Percentiles rank a stretch among this genome's conserved stretches.
Conservation (phyloP, 225 moss, liverwort and hornwort species). For the Polytrichum commune region DNA sequence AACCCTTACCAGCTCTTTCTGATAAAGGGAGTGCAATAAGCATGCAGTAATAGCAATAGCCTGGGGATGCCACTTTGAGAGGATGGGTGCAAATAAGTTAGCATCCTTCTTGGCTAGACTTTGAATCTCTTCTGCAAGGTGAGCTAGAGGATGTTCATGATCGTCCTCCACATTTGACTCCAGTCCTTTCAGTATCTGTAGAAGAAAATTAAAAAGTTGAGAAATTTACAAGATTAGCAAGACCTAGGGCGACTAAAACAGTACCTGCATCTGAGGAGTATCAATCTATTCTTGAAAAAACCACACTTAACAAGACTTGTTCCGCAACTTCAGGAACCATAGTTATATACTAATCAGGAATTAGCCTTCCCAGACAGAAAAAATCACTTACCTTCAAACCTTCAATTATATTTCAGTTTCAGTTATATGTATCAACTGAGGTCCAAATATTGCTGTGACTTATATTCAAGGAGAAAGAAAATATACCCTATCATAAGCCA, state of each 20-base stretch:
- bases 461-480: neutral
- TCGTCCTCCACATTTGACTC: conserved; percentile 57
- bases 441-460: no score
- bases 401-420: no score
- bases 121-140: conserved; percentile 73
- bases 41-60: conserved; percentile 83
- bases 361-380: no score
- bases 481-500: conserved; percentile 79
- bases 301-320: no score
- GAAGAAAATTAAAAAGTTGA: neutral
- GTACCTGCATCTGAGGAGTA: no score
- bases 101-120: conserved; percentile 81
- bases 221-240: no score
- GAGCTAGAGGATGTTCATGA: conserved; percentile 70
- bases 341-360: no score
- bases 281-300: no score
- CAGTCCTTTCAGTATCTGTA: conserved; percentile 69
- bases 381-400: no score
- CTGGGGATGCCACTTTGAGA: conserved; percentile 88
- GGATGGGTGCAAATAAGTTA: conserved; percentile 61
- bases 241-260: no score
- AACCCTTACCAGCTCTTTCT: conserved; percentile 74
- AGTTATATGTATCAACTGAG: no score
- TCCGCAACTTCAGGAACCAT: no score
- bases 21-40: conserved; percentile 78